These are phyloP conservation scores for Gigaspora rosea DNA, from an alignment of 192 early-diverging fungal genomes.

Conservation along the genomic window DNA sequence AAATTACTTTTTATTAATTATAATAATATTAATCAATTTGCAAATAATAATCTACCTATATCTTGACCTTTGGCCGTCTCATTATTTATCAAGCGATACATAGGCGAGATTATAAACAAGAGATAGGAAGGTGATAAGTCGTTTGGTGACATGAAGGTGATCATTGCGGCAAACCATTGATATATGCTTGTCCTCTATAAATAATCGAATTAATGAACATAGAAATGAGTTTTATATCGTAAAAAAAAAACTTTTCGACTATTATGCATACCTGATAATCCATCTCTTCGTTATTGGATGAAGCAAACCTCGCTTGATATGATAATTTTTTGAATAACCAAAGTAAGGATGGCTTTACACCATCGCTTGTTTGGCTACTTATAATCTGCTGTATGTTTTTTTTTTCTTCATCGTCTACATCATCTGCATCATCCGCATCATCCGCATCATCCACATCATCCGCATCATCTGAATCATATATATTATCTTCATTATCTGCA, in stretches of 20 bases:
- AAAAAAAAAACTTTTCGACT: neutral
- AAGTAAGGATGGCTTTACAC: constrained; percentile 46
- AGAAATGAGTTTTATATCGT: neutral
- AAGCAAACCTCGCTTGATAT: constrained; percentile 65
- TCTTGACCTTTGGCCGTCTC: constrained; percentile 63
- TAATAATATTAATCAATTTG: neutral
- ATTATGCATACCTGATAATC: constrained; percentile 48
- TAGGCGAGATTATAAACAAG: constrained; percentile 68
- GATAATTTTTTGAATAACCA: constrained; percentile 66
- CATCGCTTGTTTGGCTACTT: constrained; percentile 24
- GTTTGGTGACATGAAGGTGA: constrained; percentile 58
- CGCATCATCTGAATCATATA: constrained; percentile 22
- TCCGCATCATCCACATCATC: constrained; percentile 32
- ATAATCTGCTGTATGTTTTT: neutral
- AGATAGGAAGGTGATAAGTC: constrained; percentile 63
- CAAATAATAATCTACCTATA: constrained; percentile 51
- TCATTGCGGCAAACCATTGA: constrained; percentile 90
- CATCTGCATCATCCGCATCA: constrained; percentile 34
- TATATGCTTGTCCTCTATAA: constrained; percentile 78
- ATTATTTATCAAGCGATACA: constrained; percentile 82
- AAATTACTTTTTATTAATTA: neutral
- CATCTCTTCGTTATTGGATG: constrained; percentile 39
- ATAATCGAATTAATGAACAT: constrained; percentile 7
- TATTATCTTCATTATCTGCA: constrained; percentile 26
- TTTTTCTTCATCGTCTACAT: neutral